phyloP scores from a whole-genome alignment of 495 filamentous ascomycete species.

The Cercophora samala region DNA sequence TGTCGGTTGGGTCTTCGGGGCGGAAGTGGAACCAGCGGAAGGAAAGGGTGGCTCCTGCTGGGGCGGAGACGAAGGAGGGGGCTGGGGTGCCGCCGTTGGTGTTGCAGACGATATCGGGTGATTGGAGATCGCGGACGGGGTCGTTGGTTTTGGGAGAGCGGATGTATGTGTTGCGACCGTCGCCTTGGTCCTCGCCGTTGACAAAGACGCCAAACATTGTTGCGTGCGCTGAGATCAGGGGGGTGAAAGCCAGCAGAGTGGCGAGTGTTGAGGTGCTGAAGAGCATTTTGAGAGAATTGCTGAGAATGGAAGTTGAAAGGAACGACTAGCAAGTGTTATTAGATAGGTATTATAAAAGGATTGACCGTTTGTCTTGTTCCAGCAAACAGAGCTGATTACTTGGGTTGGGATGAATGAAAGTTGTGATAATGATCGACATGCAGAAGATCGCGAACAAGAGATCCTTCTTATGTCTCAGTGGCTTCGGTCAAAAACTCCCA shows the following conservation, averaged over 20 bases:
- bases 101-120: constrained; percentile 43
- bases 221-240: constrained; percentile 40
- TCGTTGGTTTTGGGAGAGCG: constrained; percentile 31
- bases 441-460: background rate
- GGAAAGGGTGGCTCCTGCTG: constrained; percentile 38
- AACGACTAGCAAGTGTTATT: background rate
- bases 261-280: background rate
- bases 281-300: constrained; percentile 6
- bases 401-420: background rate
- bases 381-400: background rate
- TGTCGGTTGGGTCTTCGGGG: constrained; percentile 39
- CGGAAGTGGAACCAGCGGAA: constrained; percentile 47
- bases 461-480: background rate
- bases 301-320: background rate
- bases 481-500: background rate
- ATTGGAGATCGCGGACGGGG: constrained; percentile 38
- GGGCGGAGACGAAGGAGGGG: constrained; percentile 35
- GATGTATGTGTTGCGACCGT: constrained; percentile 37
- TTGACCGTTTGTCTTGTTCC: background rate
- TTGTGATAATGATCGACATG: background rate
- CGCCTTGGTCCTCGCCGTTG: constrained; percentile 45
- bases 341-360: background rate
- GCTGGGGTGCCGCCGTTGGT: constrained; percentile 32
- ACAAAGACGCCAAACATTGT: constrained; percentile 39
- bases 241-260: constrained; percentile 24